Percentiles rank a stretch among this genome's conserved stretches.
phyloP scores from a whole-genome alignment of 2,329 filamentous ascomycete species.

The Aspergillus texensis region DNA sequence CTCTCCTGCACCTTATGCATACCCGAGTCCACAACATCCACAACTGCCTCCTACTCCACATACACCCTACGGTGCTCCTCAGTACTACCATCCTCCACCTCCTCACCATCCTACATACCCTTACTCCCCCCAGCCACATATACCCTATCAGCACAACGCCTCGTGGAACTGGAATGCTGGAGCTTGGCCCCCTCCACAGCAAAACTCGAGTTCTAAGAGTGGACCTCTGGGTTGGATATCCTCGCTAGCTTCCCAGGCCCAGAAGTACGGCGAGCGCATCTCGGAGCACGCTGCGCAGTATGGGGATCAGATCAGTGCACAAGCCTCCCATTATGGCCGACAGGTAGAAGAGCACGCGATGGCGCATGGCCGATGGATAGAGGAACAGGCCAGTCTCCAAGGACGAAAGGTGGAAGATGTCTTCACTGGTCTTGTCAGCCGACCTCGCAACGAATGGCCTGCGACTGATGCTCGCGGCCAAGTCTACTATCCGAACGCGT shows the following conservation, averaged over 20 bases:
- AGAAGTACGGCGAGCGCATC: conserved; percentile 44
- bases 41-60: conserved; percentile 19
- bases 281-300: conserved; percentile 38
- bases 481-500: conserved; percentile 18
- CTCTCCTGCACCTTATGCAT: conserved; percentile 16
- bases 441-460: conserved; percentile 19
- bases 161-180: conserved; percentile 34
- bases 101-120: conserved; percentile 29
- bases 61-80: conserved; percentile 24
- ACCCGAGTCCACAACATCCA: conserved; percentile 18
- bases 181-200: conserved; percentile 27
- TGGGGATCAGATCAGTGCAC: conserved; percentile 36
- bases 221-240: conserved; percentile 38
- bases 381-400: conserved; percentile 38
- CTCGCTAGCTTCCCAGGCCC: conserved; percentile 39
- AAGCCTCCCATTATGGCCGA: conserved; percentile 39
- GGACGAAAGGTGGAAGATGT: conserved; percentile 30
- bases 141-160: conserved; percentile 21
- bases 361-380: conserved; percentile 40
- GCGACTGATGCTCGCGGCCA: conserved; percentile 14
- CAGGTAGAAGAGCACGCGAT: conserved; percentile 44
- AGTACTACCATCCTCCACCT: conserved; percentile 21
- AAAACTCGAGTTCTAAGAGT: conserved; percentile 26
- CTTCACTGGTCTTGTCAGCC: conserved; percentile 19
- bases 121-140: conserved; percentile 24